These are phyloP conservation scores for Colletotrichum abscissum DNA, from an alignment of 2,329 filamentous ascomycete species.

Conservation along the genomic window DNA sequence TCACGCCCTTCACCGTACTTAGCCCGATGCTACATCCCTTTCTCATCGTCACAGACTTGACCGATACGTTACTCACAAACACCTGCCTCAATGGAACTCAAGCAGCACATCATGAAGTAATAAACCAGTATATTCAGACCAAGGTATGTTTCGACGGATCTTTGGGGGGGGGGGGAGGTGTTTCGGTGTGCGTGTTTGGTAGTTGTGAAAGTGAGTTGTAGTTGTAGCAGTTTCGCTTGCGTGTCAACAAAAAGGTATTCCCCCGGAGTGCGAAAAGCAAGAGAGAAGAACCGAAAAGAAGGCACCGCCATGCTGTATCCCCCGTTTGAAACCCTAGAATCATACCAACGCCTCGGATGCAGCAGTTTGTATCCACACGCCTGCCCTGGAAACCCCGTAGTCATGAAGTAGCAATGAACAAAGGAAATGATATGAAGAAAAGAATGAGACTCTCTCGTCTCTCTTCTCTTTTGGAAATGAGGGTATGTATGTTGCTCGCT, in stretches of 20 bases:
- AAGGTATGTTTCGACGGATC: slow-evolving; percentile 21
- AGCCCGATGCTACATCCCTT: background rate
- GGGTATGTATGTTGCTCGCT: slow-evolving; percentile 22
- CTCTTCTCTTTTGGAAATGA: slow-evolving; percentile 3
- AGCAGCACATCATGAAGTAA: background rate
- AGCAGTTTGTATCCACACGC: slow-evolving; percentile 21
- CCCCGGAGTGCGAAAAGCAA: background rate
- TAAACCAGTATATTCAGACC: slow-evolving; percentile 31
- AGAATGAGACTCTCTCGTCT: slow-evolving; percentile 7
- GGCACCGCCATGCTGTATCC: slow-evolving; percentile 29
- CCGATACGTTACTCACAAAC: background rate
- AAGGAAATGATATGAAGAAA: slow-evolving; percentile 15
- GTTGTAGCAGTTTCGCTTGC: background rate
- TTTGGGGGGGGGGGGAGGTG: background rate
- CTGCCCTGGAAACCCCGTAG: slow-evolving; percentile 8
- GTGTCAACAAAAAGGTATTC: slow-evolving; percentile 8
- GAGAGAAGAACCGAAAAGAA: slow-evolving; percentile 9
- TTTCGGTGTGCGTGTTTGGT: background rate
- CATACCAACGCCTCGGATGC: slow-evolving; percentile 32
- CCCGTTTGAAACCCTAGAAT: slow-evolving; percentile 28
- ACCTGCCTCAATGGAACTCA: background rate
- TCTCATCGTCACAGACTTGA: background rate
- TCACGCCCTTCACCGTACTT: background rate
- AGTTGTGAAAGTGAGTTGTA: background rate
- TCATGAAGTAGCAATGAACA: slow-evolving; percentile 30